Evolutionary conservation across 768 basidiomycete genomes (phyloP).

Genomic region (Suillus tomentosus): DNA sequence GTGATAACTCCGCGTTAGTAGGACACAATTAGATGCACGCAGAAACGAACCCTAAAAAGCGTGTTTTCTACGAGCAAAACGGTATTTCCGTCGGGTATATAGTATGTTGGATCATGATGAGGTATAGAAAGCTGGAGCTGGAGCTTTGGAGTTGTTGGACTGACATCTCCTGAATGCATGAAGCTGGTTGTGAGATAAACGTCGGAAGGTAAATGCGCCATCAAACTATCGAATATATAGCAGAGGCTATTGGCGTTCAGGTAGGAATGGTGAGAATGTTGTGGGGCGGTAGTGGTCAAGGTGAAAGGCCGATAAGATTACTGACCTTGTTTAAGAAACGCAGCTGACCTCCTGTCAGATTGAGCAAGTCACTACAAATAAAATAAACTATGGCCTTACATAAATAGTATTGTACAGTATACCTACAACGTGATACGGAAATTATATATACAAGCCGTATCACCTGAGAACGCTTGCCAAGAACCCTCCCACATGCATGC

Average conservation of each 20-base stretch:
- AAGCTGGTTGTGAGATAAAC: conserved; percentile 34
- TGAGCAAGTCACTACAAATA: not conserved
- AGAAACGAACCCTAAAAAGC: conserved; percentile 48
- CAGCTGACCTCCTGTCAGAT: not conserved
- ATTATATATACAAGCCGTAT: conserved; percentile 16
- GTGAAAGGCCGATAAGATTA: conserved; percentile 15
- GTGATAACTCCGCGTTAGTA: conserved; percentile 23
- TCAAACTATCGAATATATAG: conserved; percentile 15
- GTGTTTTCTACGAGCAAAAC: conserved; percentile 45
- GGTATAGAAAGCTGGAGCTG: conserved; percentile 36
- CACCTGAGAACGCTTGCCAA: conserved; percentile 8
- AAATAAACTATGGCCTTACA: not conserved
- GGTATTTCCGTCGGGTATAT: conserved; percentile 41
- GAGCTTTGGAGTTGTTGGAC: conserved; percentile 36
- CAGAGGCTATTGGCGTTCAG: not conserved
- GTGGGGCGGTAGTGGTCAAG: conserved; percentile 16
- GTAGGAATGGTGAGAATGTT: conserved; percentile 14
- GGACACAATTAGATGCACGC: conserved; percentile 7
- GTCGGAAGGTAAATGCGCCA: conserved; percentile 34
- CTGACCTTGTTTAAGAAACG: not conserved
- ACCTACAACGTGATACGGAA: conserved; percentile 15
- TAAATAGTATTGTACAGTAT: conserved; percentile 4
- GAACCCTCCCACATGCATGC: not conserved
- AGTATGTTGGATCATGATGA: conserved; percentile 43
- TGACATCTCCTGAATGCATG: conserved; percentile 35